Percentiles rank a stretch among this genome's conserved stretches.
Evolutionary conservation across 176 grass and related monocot genomes (phyloP).

Genomic region (Urochloa ruziziensis): DNA sequence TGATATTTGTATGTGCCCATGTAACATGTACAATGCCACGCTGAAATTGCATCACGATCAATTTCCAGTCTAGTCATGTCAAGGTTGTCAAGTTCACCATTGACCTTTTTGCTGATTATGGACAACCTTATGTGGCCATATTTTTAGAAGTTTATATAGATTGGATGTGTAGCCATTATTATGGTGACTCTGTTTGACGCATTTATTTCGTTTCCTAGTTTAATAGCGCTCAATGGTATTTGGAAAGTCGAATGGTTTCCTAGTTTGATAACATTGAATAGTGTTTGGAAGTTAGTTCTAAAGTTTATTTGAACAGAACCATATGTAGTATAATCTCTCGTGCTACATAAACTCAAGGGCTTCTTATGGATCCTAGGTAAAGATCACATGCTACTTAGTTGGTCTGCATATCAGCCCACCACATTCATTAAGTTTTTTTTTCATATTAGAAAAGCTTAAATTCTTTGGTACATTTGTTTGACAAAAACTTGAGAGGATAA

Average conservation of each 20-base stretch:
- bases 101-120: background rate
- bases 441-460: background rate
- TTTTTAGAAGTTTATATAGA: background rate
- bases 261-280: background rate
- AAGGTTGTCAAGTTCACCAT: constrained; percentile 1
- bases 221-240: background rate
- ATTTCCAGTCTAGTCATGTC: background rate
- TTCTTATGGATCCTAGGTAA: background rate
- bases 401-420: background rate
- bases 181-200: background rate
- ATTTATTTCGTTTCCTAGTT: background rate
- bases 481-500: background rate
- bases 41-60: background rate
- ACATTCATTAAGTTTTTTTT: background rate
- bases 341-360: background rate
- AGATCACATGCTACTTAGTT: constrained; percentile 3
- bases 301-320: background rate
- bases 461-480: constrained; percentile 10
- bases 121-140: background rate
- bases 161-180: background rate
- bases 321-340: background rate
- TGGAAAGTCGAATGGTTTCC: background rate
- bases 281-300: background rate
- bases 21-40: background rate
- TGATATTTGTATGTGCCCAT: background rate